Conservation (phyloP, 805 yeast species). For the Hemisphaericaspora nanyangensis region DNA sequence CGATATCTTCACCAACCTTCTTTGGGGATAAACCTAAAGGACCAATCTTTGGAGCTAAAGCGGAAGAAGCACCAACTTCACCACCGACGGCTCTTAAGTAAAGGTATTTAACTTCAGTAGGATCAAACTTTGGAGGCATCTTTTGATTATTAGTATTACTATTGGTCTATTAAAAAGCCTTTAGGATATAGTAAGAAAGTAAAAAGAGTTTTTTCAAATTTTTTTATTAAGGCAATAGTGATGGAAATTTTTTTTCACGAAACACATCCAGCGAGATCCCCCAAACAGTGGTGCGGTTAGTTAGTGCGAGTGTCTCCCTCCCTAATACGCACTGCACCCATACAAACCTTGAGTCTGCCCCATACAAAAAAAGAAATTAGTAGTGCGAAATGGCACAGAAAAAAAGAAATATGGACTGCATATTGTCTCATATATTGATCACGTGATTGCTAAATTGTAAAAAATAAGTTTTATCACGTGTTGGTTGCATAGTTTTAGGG, state of each 20-base stretch:
- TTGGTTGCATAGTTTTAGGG: not conserved
- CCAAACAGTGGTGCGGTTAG: no score
- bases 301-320: no score
- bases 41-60: slow-evolving; percentile 99
- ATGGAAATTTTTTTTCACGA: not conserved
- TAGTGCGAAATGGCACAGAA: not conserved
- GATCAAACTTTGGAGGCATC: slow-evolving; percentile 99
- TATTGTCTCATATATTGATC: slow-evolving; percentile 2
- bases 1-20: slow-evolving; percentile 99
- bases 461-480: not conserved
- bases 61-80: slow-evolving; percentile 99
- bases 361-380: no score
- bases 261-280: no score
- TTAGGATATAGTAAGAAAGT: not conserved
- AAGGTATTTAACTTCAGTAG: slow-evolving; percentile 95
- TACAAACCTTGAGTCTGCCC: no score
- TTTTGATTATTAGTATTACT: not conserved
- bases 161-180: slow-evolving; percentile 5
- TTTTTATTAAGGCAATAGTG: no score
- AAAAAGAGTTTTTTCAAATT: not conserved
- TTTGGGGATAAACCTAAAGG: slow-evolving; percentile 99
- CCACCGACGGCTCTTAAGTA: slow-evolving; percentile 99
- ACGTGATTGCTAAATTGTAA: not conserved
- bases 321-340: no score
- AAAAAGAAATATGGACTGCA: not conserved